Conservation (phyloP, 78 protist species). For the Pigoraptor vietnamica region DNA sequence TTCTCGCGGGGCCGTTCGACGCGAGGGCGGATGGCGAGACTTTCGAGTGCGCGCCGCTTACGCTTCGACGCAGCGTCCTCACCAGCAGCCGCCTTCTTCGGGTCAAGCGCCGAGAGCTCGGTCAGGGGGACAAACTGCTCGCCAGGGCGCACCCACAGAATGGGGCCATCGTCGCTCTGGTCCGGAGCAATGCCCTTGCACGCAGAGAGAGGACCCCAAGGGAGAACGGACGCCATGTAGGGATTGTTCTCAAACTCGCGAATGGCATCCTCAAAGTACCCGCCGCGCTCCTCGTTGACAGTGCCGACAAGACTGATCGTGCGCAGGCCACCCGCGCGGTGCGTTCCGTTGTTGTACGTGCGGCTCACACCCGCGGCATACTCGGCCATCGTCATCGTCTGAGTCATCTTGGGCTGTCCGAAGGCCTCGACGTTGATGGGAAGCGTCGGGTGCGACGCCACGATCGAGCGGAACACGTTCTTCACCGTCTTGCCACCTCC, state of each 20-base stretch:
- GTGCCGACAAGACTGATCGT: neutral
- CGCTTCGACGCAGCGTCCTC: neutral
- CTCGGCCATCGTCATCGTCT: neutral
- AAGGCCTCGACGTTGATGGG: neutral
- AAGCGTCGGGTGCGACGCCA: neutral
- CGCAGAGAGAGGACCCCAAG: neutral
- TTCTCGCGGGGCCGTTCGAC: neutral
- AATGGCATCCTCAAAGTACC: conserved; percentile 1
- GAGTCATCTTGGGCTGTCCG: neutral
- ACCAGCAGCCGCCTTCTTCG: neutral
- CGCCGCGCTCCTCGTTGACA: neutral
- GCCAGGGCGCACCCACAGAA: neutral
- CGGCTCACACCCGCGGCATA: neutral
- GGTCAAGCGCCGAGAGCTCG: neutral
- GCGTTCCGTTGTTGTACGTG: neutral
- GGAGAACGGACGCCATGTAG: neutral
- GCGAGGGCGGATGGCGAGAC: neutral
- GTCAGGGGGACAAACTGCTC: neutral
- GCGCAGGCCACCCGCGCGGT: neutral
- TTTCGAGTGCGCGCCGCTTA: neutral
- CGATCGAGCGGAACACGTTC: neutral
- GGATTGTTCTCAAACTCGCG: neutral
- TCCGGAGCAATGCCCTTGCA: neutral
- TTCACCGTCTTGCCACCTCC: neutral
- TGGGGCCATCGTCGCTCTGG: conserved; percentile 11